Evolutionary conservation across 2,329 filamentous ascomycete genomes (phyloP), one percentile per base, ranked within the genome.

Genomic region (Magnaporthiopsis rhizophila): DNA sequence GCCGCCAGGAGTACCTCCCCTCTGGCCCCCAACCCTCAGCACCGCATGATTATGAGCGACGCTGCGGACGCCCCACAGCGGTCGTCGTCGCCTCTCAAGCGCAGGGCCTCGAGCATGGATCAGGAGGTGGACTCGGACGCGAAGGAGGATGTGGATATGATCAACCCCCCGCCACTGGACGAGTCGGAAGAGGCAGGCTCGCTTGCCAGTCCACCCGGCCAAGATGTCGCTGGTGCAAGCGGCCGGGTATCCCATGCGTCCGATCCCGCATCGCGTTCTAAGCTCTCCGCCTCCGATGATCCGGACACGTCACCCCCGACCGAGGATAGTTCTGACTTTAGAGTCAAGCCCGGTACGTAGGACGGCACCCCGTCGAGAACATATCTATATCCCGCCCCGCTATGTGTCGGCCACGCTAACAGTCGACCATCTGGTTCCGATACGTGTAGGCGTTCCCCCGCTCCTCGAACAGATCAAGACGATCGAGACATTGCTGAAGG

Each of bases 381-480:
- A 53, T n/a, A 1, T 2, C 45, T 1, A 53, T 6, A 2, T 53
- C 18, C 45, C 18, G n/a, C 8, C 45, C 45, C 21, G 45, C 18
- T 9, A 21, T n/a, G 45, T 53, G 7, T 50, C 13, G 26, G 45
- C 32, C 26, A 15, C 50, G 56, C 45, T 57, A 58, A 62, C n/a
- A 32, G 36, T 62, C 13, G 32, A 7, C 53, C 53, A n/a, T 62
- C 56, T 28, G 56, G 18, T 30, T 45, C 30, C 21, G 15, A 30
- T 56, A 8, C 30, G 28, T 15, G 56, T 61, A 74, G 73, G 72
- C 34, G 64, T 68, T 3, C 79, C 79, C 24, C 74, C 79, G 3
- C 70, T 82, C 34, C 68, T 72, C 45, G 79, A 83, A 65, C 94
- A 97, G 74, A 87, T 97, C 65, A 84, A 83, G 65, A 86, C 86